Conservation (phyloP, 306 rosid genomes). For the Begonia masoniana region DNA sequence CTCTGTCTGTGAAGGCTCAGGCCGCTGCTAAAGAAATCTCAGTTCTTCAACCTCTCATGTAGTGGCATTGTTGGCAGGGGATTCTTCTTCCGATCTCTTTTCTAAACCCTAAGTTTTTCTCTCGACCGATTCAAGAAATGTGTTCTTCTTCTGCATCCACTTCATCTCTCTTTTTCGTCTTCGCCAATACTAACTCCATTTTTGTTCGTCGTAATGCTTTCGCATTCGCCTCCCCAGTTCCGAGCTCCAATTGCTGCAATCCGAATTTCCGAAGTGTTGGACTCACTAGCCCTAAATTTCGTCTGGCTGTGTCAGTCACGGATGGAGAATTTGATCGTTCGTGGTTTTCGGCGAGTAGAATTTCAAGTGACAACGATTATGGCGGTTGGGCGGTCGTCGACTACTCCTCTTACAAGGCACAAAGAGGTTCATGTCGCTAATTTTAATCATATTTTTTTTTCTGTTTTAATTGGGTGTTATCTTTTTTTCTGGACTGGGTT, state of each 20-base stretch:
- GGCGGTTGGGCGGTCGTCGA: conserved; percentile 56
- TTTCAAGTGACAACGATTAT: conserved; percentile 15
- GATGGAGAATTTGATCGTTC: conserved; percentile 21
- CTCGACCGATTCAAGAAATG: conserved; percentile 12
- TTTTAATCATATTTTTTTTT: neutral
- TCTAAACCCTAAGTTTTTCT: neutral
- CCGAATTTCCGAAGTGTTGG: conserved; percentile 19
- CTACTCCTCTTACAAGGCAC: conserved; percentile 14
- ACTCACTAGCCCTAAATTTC: conserved; percentile 15
- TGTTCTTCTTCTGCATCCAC: conserved; percentile 22
- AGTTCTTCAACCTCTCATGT: neutral
- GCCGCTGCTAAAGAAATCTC: too few species aligned
- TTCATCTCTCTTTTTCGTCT: conserved; percentile 8
- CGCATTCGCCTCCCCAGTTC: conserved; percentile 15
- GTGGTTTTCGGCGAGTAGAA: conserved; percentile 25
- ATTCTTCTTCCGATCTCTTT: too few species aligned
- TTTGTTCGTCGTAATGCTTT: conserved; percentile 12
- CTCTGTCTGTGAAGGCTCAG: too few species aligned
- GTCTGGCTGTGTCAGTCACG: conserved; percentile 30
- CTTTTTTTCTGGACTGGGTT: neutral
- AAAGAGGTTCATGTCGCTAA: conserved; percentile 17
- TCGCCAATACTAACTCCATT: neutral
- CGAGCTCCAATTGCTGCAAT: neutral
- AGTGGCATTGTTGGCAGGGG: too few species aligned
- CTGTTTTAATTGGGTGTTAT: too few species aligned